A percentile compares a stretch with the other conserved stretches of the same genome.
These are phyloP conservation scores for Tolypocladium paradoxum DNA, from an alignment of 2,329 filamentous ascomycete genomes.

Conservation along the genomic window DNA sequence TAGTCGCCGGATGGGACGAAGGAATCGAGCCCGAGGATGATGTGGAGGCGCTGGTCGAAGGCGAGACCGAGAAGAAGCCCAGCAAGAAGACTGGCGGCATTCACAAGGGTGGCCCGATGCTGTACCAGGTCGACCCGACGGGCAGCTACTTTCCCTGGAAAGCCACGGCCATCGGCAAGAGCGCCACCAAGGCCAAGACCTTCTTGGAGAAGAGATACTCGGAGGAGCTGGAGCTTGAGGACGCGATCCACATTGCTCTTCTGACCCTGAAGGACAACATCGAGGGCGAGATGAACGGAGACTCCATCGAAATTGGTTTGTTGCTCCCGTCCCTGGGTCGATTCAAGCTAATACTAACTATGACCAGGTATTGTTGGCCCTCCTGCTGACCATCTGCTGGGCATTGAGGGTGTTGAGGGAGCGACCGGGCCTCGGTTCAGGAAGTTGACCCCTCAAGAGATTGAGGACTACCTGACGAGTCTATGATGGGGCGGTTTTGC, in stretches of 20 bases:
- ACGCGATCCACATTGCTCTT: slow-evolving; percentile 95
- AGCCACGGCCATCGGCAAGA: slow-evolving; percentile 97
- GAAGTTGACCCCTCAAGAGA: slow-evolving; percentile 94
- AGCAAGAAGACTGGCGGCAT: slow-evolving; percentile 89
- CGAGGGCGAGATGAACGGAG: slow-evolving; percentile 97
- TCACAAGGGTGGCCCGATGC: slow-evolving; percentile 87
- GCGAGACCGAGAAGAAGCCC: slow-evolving; percentile 59
- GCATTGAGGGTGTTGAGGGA: slow-evolving; percentile 80
- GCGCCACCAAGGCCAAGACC: slow-evolving; percentile 94
- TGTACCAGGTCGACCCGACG: slow-evolving; percentile 98
- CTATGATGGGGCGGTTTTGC: slow-evolving; percentile 47
- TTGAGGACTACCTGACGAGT: slow-evolving; percentile 98
- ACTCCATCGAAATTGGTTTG: slow-evolving; percentile 94
- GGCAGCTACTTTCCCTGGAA: slow-evolving; percentile 99
- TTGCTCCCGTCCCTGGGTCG: background rate
- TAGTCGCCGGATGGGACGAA: slow-evolving; percentile 97
- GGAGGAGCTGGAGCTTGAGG: slow-evolving; percentile 91
- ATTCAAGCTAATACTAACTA: slow-evolving; percentile 13
- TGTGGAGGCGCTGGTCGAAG: slow-evolving; percentile 41
- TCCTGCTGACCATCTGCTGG: slow-evolving; percentile 84
- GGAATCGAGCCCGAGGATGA: slow-evolving; percentile 80
- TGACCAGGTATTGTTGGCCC: slow-evolving; percentile 78
- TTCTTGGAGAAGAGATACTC: slow-evolving; percentile 99
- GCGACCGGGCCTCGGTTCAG: slow-evolving; percentile 79
- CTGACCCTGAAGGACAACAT: slow-evolving; percentile 98